A percentile compares a stretch with the other conserved stretches of the same genome.
Evolutionary conservation across 805 yeast genomes (phyloP).

Genomic region (Wickerhamiella australiensis): DNA sequence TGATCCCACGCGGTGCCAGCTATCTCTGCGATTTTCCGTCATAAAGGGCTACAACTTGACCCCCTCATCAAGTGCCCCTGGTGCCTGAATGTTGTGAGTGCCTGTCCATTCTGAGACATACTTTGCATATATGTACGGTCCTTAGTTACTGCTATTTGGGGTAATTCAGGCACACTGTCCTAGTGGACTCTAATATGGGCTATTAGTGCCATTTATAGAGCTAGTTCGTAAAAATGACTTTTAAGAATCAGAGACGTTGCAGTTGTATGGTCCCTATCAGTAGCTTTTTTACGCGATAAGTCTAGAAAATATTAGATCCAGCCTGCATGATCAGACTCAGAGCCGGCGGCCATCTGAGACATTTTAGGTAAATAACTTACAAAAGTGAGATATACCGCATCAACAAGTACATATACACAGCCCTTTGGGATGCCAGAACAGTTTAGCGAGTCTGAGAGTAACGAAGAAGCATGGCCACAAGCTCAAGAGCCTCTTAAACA

Average conservation of each 20-base stretch:
- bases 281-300: not conserved
- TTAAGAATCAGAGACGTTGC: too few species aligned
- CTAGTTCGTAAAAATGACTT: too few species aligned
- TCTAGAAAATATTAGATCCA: not conserved
- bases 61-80: not conserved
- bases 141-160: not conserved
- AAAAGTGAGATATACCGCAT: constrained; percentile 5
- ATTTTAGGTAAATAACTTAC: constrained; percentile 8
- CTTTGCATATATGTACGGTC: constrained; percentile 5
- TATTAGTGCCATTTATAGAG: too few species aligned
- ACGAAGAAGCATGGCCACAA: not conserved
- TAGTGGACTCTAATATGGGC: too few species aligned
- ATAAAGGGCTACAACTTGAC: not conserved
- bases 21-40: not conserved
- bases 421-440: not conserved
- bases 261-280: not conserved
- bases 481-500: not conserved
- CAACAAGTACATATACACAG: not conserved
- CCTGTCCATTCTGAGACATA: constrained; percentile 4
- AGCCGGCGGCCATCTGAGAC: constrained; percentile 8
- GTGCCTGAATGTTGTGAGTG: constrained; percentile 5
- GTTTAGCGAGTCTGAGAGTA: not conserved
- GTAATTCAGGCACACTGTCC: not conserved
- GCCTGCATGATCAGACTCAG: not conserved
- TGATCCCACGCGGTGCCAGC: not conserved